phyloP scores from a whole-genome alignment of 805 yeast genomes.

The Yarrowia sp. region DNA sequence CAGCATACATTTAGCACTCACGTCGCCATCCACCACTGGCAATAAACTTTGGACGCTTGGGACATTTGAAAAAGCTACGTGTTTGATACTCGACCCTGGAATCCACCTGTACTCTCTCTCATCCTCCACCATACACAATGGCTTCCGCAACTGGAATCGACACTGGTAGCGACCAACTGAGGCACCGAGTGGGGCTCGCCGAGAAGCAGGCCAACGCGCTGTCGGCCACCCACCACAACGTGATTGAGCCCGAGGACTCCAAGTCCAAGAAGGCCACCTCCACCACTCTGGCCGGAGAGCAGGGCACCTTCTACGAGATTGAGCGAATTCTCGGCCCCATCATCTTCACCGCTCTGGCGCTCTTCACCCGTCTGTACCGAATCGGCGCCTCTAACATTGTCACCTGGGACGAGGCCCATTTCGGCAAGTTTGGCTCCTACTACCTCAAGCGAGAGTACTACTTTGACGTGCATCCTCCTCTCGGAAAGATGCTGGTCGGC shows the following conservation, averaged over 20 bases:
- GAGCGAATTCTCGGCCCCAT: constrained; percentile 42
- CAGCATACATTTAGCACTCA: neutral
- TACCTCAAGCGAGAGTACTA: constrained; percentile 88
- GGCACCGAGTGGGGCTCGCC: constrained; percentile 33
- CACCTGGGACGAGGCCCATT: constrained; percentile 98
- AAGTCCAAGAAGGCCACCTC: constrained; percentile 9
- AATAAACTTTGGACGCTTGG: constrained; percentile 21
- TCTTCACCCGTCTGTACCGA: constrained; percentile 62
- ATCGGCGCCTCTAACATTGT: constrained; percentile 75
- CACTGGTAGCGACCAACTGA: constrained; percentile 35
- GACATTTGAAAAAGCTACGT: constrained; percentile 39
- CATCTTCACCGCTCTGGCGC: constrained; percentile 60
- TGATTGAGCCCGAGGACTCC: constrained; percentile 21
- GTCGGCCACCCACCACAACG: constrained; percentile 19
- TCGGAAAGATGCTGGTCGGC: constrained; percentile 93
- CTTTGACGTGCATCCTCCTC: constrained; percentile 97
- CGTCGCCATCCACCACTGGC: constrained; percentile 1
- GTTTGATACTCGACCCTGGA: constrained; percentile 2
- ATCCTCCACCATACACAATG: constrained; percentile 7
- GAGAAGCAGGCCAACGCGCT: constrained; percentile 30
- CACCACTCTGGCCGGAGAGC: neutral
- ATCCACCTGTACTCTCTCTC: neutral
- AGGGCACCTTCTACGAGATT: constrained; percentile 33
- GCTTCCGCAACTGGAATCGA: constrained; percentile 39
- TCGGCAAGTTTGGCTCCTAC: constrained; percentile 94